These are phyloP conservation scores for Cytospora chrysosperma DNA, from an alignment of 2,329 filamentous ascomycete species.

Conservation along the genomic window DNA sequence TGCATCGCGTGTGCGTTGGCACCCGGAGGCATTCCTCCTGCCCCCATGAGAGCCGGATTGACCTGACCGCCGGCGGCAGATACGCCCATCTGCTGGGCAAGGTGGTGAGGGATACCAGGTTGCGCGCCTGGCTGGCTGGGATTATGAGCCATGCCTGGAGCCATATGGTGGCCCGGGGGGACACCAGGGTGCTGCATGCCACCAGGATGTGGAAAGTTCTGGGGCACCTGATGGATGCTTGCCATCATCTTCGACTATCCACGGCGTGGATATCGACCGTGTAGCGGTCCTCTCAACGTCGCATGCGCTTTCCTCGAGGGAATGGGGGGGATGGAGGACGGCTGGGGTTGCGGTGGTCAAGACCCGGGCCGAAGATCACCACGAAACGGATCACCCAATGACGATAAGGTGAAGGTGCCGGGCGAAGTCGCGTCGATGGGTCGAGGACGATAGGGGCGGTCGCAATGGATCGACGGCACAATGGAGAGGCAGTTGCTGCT, in stretches of 20 bases:
- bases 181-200: slow-evolving; percentile 72
- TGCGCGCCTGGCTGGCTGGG: slow-evolving; percentile 69
- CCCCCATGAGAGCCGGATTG: slow-evolving; percentile 71
- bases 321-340: not conserved
- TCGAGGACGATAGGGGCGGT: slow-evolving; percentile 16
- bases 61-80: slow-evolving; percentile 71
- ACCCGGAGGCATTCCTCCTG: slow-evolving; percentile 65
- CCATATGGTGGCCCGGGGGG: slow-evolving; percentile 63
- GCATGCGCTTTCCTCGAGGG: slow-evolving; percentile 41
- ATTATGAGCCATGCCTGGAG: slow-evolving; percentile 63
- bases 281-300: slow-evolving; percentile 41
- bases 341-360: not conserved
- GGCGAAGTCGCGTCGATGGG: slow-evolving; percentile 20
- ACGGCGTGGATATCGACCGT: slow-evolving; percentile 60
- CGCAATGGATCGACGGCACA: slow-evolving; percentile 22
- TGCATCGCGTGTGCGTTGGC: slow-evolving; percentile 69
- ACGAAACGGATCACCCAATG: slow-evolving; percentile 14
- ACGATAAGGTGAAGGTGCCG: slow-evolving; percentile 12
- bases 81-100: slow-evolving; percentile 66
- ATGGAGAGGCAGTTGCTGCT: slow-evolving; percentile 2
- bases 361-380: slow-evolving; percentile 6
- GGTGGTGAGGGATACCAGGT: slow-evolving; percentile 66
- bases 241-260: slow-evolving; percentile 70
- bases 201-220: slow-evolving; percentile 64
- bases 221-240: slow-evolving; percentile 50